Evolutionary conservation across 306 rosid genomes (phyloP).

Genomic region (Quercus suber): DNA sequence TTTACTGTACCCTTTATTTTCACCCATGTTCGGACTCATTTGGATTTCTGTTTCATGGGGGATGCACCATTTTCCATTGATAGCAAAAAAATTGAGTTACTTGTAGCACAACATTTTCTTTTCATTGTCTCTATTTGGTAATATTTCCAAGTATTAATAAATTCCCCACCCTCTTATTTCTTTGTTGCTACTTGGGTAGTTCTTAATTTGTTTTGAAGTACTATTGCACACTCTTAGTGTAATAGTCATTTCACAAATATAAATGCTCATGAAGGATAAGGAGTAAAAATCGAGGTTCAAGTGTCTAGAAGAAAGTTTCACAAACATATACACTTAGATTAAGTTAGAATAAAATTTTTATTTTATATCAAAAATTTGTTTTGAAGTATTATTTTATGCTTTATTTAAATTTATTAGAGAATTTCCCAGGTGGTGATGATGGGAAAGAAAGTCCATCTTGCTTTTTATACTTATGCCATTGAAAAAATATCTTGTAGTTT

Average conservation of each 20-base stretch:
- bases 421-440: not conserved
- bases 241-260: no score
- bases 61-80: slow-evolving; percentile 25
- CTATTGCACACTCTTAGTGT: rapidly evolving
- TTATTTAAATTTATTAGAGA: not conserved
- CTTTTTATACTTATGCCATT: slow-evolving; percentile 13
- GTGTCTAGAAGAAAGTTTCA: rapidly evolving
- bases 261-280: rapidly evolving
- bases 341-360: rapidly evolving
- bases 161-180: not conserved
- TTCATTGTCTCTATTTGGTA: slow-evolving; percentile 3
- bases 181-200: no score
- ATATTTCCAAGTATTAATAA: not conserved
- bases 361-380: not conserved
- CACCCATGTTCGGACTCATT: slow-evolving; percentile 1
- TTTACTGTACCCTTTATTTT: not conserved
- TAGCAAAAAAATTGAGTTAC: not conserved
- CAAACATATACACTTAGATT: no score
- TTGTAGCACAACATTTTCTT: not conserved
- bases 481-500: slow-evolving; percentile 34
- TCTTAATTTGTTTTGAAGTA: not conserved
- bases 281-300: rapidly evolving
- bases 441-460: slow-evolving; percentile 14
- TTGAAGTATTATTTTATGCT: not conserved
- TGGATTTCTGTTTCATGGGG: slow-evolving; percentile 16